phyloP scores from a whole-genome alignment of 2,329 filamentous ascomycete genomes.

The Tolypocladium tundrense region DNA sequence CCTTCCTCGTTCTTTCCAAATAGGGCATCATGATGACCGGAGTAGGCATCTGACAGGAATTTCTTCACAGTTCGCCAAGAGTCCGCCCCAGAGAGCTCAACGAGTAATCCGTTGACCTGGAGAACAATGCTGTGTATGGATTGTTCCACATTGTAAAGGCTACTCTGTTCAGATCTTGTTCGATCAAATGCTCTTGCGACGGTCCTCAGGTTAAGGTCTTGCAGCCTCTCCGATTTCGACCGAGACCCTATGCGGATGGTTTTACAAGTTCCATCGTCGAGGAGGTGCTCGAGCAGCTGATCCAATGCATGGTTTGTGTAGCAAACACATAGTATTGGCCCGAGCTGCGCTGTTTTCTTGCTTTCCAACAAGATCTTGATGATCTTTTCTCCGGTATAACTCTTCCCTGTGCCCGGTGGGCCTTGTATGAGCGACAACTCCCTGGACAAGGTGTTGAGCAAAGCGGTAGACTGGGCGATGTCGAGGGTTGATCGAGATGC shows the following conservation, averaged over 20 bases:
- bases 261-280: conserved; percentile 33
- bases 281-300: conserved; percentile 49
- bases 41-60: not conserved
- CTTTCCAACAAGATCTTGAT: conserved; percentile 42
- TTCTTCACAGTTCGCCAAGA: not conserved
- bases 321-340: conserved; percentile 41
- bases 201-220: conserved; percentile 36
- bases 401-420: conserved; percentile 61
- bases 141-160: conserved; percentile 9
- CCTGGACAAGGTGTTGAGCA: conserved; percentile 41
- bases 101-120: not conserved
- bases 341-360: conserved; percentile 25
- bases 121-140: not conserved
- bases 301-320: conserved; percentile 43
- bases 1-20: conserved; percentile 1
- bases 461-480: conserved; percentile 34
- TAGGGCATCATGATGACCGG: not conserved
- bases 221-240: conserved; percentile 43
- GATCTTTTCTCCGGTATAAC: conserved; percentile 48
- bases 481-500: conserved; percentile 37
- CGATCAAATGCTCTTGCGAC: conserved; percentile 19
- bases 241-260: conserved; percentile 53
- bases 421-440: conserved; percentile 56
- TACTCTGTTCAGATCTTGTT: conserved; percentile 28
- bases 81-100: not conserved